Base-by-base conservation (phyloP, 2,329 filamentous ascomycete species). In the Xylaria sp. region DNA sequence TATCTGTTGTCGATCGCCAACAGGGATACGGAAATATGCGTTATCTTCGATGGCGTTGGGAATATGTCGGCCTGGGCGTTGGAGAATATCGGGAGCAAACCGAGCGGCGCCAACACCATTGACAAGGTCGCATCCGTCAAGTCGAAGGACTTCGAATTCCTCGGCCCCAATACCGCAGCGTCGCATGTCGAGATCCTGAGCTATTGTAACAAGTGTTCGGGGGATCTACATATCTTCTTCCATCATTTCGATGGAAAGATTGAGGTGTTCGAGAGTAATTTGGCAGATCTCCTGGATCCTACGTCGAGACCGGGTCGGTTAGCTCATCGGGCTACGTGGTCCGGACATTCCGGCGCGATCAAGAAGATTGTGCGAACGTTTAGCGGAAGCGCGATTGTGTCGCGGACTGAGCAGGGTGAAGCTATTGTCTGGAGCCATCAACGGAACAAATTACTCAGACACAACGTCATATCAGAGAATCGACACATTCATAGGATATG, bases 11-110 rank as follows among this genome's bases (percentile, higher is more conserved):
- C 92, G 66, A 83, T 97, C 66, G 91, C 91, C 8, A 94, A 93
- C 63, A 87, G 88, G 55, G 89, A 83, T 58, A 91, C 92, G 0
- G 94, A 99, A 71, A 84, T 99, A 2, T 94, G 92, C 66, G 81
- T 97, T 23, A 86, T 93, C 7, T 79, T 96, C 52, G 91, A 97
- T 73, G 86, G 87, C n/a, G 79, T 82, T 52, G 93, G 93, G 1
- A 86, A 87, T 65, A 91, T 97, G 88, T 92, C 90, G 47, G 91
- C 91, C 0, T 97, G 93, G 90, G 93, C 91, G 0, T 76, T 99
- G 58, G 92, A 97, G 72, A 92, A 93, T 69, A 83, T 96, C 18
- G 88, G 89, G 42, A 86, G 84, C 67, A 91, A 87, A 69, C 78
- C 80, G 37, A 84, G 83, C 65, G 84, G 83, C 60, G 79, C 82